A percentile compares a stretch with the other conserved stretches of the same genome.
phyloP scores from a whole-genome alignment of 208 protist genomes.

The Spironucleus salmonicida region DNA sequence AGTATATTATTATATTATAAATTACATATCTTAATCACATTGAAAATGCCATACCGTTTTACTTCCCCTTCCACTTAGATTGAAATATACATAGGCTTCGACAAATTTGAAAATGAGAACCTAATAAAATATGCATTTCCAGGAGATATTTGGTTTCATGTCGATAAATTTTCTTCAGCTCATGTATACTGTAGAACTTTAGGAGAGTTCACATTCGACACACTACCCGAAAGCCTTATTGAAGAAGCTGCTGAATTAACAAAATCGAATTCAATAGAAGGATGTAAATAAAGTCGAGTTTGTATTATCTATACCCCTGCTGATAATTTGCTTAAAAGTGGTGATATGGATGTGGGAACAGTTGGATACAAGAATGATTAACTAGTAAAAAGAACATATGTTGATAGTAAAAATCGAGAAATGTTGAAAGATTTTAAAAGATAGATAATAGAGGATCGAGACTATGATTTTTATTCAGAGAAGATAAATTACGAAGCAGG shows the following conservation, averaged over 20 bases:
- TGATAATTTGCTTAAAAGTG: constrained; percentile 39
- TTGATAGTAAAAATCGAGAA: too few relatives aligned
- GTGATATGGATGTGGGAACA: constrained; percentile 42
- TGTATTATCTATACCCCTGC: constrained; percentile 42
- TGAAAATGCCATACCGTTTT: constrained; percentile 6
- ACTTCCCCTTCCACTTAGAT: neutral
- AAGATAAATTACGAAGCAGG: too few relatives aligned
- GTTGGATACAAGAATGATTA: constrained; percentile 43
- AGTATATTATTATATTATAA: too few relatives aligned
- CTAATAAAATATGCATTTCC: constrained; percentile 41
- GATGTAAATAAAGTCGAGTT: constrained; percentile 35
- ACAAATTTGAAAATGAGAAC: constrained; percentile 48
- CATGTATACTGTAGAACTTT: constrained; percentile 43
- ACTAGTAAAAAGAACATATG: constrained; percentile 30
- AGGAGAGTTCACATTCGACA: constrained; percentile 21
- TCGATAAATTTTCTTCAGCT: constrained; percentile 46
- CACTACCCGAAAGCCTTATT: constrained; percentile 35
- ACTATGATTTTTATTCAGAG: too few relatives aligned
- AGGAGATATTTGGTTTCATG: constrained; percentile 49
- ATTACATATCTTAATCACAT: too few relatives aligned
- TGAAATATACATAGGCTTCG: constrained; percentile 41
- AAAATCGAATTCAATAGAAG: constrained; percentile 49
- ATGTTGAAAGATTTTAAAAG: too few relatives aligned
- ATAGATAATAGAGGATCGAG: too few relatives aligned
- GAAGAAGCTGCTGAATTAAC: constrained; percentile 43